Conservation (phyloP, 2,329 filamentous ascomycete species). For the Claviceps sp. region DNA sequence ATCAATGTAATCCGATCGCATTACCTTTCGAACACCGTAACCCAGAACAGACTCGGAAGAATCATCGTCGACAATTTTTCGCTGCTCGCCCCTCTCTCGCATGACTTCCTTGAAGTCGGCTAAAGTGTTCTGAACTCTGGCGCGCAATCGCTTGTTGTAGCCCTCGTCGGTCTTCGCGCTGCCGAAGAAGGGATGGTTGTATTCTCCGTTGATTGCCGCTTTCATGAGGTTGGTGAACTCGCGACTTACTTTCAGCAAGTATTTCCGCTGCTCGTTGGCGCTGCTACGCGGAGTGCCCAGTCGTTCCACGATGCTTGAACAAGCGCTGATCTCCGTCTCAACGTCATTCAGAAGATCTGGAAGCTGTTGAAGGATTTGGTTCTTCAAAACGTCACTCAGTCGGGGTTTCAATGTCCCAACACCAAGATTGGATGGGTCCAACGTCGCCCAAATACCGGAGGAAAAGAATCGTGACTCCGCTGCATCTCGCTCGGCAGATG, state of each 20-base stretch:
- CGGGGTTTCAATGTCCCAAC: slow-evolving; percentile 31
- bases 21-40: neutral
- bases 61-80: slow-evolving; percentile 17
- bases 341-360: slow-evolving; percentile 32
- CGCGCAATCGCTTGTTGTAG: slow-evolving; percentile 34
- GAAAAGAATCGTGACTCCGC: slow-evolving; percentile 31
- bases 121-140: slow-evolving; percentile 33
- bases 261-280: slow-evolving; percentile 29
- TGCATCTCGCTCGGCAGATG: slow-evolving; percentile 22
- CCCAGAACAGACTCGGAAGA: too few relatives aligned
- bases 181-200: slow-evolving; percentile 37
- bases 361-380: slow-evolving; percentile 32
- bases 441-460: slow-evolving; percentile 22
- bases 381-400: slow-evolving; percentile 36
- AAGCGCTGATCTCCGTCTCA: slow-evolving; percentile 6
- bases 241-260: slow-evolving; percentile 32
- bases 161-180: slow-evolving; percentile 14
- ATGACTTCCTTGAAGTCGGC: slow-evolving; percentile 32
- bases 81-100: slow-evolving; percentile 23
- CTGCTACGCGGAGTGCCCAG: slow-evolving; percentile 37
- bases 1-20: slow-evolving; percentile 8
- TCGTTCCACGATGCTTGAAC: slow-evolving; percentile 19
- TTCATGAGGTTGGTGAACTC: slow-evolving; percentile 30
- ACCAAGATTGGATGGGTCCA: slow-evolving; percentile 27
- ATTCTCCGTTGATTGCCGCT: slow-evolving; percentile 36